A percentile compares a stretch with the other conserved stretches of the same genome.
phyloP scores from a whole-genome alignment of 306 rosid genomes.

The Ochetophila trinervis region DNA sequence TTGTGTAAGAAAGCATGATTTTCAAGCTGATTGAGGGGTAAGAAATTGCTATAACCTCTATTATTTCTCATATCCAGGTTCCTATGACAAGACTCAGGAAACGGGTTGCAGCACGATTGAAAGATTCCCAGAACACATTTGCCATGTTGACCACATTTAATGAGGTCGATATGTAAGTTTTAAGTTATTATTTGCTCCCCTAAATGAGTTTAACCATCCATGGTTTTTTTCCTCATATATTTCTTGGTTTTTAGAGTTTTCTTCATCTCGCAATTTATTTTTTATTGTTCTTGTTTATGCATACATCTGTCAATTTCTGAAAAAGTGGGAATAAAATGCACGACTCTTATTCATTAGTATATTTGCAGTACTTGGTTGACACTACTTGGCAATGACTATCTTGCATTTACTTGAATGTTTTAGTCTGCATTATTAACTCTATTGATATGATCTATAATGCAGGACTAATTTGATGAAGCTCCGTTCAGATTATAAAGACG shows the following conservation, averaged over 20 bases:
- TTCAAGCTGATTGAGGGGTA: background rate
- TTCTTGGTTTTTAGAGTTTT: background rate
- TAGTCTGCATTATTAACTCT: background rate
- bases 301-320: background rate
- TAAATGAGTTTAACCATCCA: background rate
- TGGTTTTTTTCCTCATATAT: too few relatives aligned
- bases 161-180: conserved; percentile 61
- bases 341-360: background rate
- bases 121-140: conserved; percentile 65
- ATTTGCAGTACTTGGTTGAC: background rate
- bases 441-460: conserved; percentile 18
- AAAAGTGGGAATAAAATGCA: background rate
- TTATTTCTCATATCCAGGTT: conserved; percentile 35
- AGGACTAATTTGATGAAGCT: conserved; percentile 71
- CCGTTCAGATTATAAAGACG: conserved; percentile 58
- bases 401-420: background rate
- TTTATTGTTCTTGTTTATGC: background rate
- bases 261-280: background rate
- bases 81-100: conserved; percentile 71
- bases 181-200: background rate
- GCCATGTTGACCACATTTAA: conserved; percentile 67
- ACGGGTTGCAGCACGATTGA: conserved; percentile 63
- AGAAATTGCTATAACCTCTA: too few relatives aligned
- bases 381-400: background rate
- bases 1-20: background rate